Evolutionary conservation across 306 rosid genomes (phyloP).

Genomic region (Chamaecrista fasciculata): DNA sequence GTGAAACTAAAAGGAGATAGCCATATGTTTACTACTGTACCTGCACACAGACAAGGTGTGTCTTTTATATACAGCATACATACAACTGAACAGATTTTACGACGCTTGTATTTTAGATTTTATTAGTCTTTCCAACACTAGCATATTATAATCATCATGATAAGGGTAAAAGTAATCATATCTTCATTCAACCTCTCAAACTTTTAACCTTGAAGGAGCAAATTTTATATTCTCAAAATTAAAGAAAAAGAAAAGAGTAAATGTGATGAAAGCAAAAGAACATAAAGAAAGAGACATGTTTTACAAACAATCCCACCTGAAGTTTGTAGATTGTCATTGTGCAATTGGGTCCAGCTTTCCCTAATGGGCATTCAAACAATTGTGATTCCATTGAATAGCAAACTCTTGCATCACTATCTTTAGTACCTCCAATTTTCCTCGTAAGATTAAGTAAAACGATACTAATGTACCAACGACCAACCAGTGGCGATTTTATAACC

Average conservation of each 20-base stretch:
- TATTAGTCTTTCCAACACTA: background rate
- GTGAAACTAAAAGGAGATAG: background rate
- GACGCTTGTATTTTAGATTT: background rate
- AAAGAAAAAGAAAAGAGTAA: background rate
- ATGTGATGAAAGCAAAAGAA: slow-evolving; percentile 11
- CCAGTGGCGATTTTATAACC: slow-evolving; percentile 61
- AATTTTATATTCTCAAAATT: slow-evolving; percentile 5
- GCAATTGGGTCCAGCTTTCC: slow-evolving; percentile 86
- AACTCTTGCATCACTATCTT: slow-evolving; percentile 37
- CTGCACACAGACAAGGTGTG: background rate
- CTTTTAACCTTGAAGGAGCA: background rate
- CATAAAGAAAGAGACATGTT: slow-evolving; percentile 16
- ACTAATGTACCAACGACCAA: slow-evolving; percentile 75
- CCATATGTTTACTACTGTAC: background rate
- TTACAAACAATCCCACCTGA: slow-evolving; percentile 59
- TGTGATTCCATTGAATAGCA: slow-evolving; percentile 74
- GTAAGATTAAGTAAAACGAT: slow-evolving; percentile 51
- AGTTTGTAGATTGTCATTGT: slow-evolving; percentile 59
- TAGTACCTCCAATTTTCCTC: slow-evolving; percentile 45
- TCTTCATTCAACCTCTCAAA: background rate
- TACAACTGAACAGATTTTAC: background rate
- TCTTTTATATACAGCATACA: background rate
- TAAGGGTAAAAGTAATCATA: background rate
- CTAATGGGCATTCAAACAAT: slow-evolving; percentile 69
- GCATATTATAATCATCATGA: background rate